phyloP scores from a whole-genome alignment of 2,329 filamentous ascomycete genomes.

The Helminthosporium solani region DNA sequence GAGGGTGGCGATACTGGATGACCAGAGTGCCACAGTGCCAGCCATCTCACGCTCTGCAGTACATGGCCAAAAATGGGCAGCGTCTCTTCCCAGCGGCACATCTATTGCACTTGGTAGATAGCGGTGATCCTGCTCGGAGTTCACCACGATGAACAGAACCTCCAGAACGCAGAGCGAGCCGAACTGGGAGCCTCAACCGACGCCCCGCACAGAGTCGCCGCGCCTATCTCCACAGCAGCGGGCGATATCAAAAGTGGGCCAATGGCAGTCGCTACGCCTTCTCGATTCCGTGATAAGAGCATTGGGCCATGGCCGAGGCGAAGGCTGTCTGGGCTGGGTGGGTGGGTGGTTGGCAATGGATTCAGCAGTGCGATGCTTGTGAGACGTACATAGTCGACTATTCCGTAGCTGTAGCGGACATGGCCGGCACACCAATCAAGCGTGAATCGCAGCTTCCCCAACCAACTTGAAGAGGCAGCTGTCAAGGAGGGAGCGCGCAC shows the following conservation, averaged over 20 bases:
- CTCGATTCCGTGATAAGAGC: slow-evolving; percentile 29
- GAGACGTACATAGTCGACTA: not conserved
- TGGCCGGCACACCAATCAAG: slow-evolving; percentile 33
- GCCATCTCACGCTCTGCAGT: too few relatives aligned
- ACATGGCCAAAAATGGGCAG: too few relatives aligned
- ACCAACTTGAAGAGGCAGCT: slow-evolving; percentile 39
- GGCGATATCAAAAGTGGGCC: slow-evolving; percentile 26
- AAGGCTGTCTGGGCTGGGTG: slow-evolving; percentile 12
- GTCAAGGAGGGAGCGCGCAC: slow-evolving; percentile 27
- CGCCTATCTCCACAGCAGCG: slow-evolving; percentile 33
- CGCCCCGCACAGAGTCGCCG: slow-evolving; percentile 36
- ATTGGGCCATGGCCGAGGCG: slow-evolving; percentile 23
- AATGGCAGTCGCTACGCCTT: slow-evolving; percentile 6
- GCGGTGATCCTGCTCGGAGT: slow-evolving; percentile 18
- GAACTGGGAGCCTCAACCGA: slow-evolving; percentile 36
- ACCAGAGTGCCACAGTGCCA: too few relatives aligned
- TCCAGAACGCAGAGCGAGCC: slow-evolving; percentile 34
- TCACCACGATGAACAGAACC: slow-evolving; percentile 30
- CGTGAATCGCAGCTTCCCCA: slow-evolving; percentile 5
- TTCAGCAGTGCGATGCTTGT: not conserved
- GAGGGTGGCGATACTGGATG: too few relatives aligned
- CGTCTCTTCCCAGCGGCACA: too few relatives aligned
- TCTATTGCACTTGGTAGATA: too few relatives aligned
- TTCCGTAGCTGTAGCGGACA: slow-evolving; percentile 24
- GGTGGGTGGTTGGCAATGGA: not conserved